Evolutionary conservation across 257 asterid species (phyloP).

Genomic region (Penstemon barbatus): DNA sequence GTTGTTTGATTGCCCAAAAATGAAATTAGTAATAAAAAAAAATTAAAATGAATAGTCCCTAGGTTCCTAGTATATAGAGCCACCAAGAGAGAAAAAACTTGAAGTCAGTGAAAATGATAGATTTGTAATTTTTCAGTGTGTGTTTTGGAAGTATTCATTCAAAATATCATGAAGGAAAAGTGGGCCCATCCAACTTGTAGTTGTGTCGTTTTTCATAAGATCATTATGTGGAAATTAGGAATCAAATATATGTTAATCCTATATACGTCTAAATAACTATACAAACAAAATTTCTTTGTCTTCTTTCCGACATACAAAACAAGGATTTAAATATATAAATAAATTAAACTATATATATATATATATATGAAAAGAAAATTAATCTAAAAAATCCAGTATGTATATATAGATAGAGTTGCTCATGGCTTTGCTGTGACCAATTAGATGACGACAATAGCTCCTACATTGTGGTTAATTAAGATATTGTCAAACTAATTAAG

Average conservation of each 20-base stretch:
- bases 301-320: conserved; percentile 26
- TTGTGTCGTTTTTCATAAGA: neutral
- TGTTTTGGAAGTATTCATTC: neutral
- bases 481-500: conserved; percentile 9
- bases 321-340: conserved; percentile 24
- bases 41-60: neutral
- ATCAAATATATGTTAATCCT: conserved; percentile 4
- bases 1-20: too few species aligned
- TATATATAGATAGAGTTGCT: neutral
- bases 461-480: conserved; percentile 13
- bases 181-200: neutral
- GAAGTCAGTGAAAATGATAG: neutral
- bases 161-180: neutral
- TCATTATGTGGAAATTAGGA: conserved; percentile 6
- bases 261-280: conserved; percentile 27
- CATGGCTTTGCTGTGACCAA: conserved; percentile 33
- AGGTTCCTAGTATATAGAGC: neutral
- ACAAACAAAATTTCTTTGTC: conserved; percentile 32
- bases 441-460: neutral
- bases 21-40: too few species aligned
- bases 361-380: too few species aligned
- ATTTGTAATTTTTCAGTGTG: neutral
- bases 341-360: neutral
- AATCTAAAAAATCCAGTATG: too few species aligned
- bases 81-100: neutral